Evolutionary conservation across 148 eudicot species (phyloP), one percentile per base, ranked within the genome.

Genomic region (Diospyros lotus): DNA sequence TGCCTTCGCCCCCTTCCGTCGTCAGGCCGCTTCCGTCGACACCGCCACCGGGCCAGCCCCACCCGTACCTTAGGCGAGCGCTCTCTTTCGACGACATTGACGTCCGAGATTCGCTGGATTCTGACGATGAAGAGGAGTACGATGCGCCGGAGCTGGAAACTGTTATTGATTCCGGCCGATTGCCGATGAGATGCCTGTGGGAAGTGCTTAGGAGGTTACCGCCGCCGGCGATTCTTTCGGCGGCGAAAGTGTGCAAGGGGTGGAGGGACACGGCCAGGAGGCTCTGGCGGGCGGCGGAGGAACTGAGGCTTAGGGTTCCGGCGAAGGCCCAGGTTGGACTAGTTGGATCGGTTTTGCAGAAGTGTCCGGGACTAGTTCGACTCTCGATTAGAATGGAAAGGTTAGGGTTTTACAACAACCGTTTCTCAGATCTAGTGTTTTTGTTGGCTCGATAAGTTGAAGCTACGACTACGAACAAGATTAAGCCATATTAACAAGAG

Each of bases 301-400:
- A 94, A 86, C 75, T 94, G 3, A 77, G 90, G 63, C 82, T 94
- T 73, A 82, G 92, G 88, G 93, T 94, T 81, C 97, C 98, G 60
- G 77, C 53, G n/a, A 68, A 14, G 59, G 89, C 88, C 12, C 85
- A 78, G 56, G 83, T 90, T 43, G 87, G 89, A 77, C 81, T 83
- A 56, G 86, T 85, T 39, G 98, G 97, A 70, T 86, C 87, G 56
- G 78, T 94, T 64, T 74, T 94, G 84, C 86, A 85, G 84, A 92
- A 90, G 79, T 94, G 96, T 65, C 79, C 86, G 9, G 84, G 81
- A 38, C 87, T 94, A 66, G 71, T 90, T 39, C 83, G 90, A 74
- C 88, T 94, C 62, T 86, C 92, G 64, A 85, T 94, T 54, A 74
- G 76, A 48, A 90, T 92, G 84, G 93, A 92, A 84, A 94, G 98